These are phyloP conservation scores for Wickerhamiella nectarea DNA, from an alignment of 805 yeast genomes.

Conservation along the genomic window DNA sequence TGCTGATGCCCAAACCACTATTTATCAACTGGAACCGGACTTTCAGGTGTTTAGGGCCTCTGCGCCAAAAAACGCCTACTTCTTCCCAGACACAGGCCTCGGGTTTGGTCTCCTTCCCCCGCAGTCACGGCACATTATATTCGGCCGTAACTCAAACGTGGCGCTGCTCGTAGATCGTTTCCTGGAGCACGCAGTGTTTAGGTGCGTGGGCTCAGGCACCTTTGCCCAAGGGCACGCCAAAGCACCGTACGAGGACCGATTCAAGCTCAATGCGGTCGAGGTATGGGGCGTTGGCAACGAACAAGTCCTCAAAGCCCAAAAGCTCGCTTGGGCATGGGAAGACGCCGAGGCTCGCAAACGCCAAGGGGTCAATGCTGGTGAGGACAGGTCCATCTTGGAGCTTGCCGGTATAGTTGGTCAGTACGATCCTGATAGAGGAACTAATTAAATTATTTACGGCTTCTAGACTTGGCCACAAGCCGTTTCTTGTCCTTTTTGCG, in stretches of 20 bases:
- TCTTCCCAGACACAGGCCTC: conserved; percentile 38
- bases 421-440: conserved; percentile 18
- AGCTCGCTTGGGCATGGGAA: conserved; percentile 82
- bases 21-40: conserved; percentile 55
- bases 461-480: conserved; percentile 41
- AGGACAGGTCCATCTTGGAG: conserved; percentile 73
- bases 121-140: conserved; percentile 27
- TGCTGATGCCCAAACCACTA: conserved; percentile 45
- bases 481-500: conserved; percentile 74
- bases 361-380: conserved; percentile 52
- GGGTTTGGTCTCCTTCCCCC: conserved; percentile 64
- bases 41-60: conserved; percentile 29
- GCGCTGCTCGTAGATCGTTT: conserved; percentile 67
- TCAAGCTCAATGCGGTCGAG: conserved; percentile 61
- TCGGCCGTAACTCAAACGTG: conserved; percentile 40
- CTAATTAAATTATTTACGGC: conserved; percentile 12
- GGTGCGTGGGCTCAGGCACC: conserved; percentile 48
- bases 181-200: conserved; percentile 67
- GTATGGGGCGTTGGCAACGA: conserved; percentile 87
- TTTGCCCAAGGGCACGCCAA: conserved; percentile 27
- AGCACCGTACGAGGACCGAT: conserved; percentile 49
- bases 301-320: conserved; percentile 64
- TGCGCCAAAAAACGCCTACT: conserved; percentile 24
- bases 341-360: conserved; percentile 71
- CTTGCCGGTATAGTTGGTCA: conserved; percentile 56